phyloP scores from a whole-genome alignment of 2,329 filamentous ascomycete species.

The Fusarium cicatricum region DNA sequence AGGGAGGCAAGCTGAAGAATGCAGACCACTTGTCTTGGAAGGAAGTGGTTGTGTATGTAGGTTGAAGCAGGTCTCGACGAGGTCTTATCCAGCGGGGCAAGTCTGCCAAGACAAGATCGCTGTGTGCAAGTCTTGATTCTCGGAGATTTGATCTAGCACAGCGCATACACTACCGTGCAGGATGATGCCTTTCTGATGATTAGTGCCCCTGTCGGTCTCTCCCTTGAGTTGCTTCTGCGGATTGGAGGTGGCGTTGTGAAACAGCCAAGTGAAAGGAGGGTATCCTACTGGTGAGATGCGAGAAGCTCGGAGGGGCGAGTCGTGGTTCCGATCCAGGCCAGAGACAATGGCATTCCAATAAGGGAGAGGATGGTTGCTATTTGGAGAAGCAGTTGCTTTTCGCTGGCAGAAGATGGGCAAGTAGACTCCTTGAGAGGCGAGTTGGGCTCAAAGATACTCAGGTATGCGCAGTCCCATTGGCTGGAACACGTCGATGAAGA shows the following conservation, averaged over 20 bases:
- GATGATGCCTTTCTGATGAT: conserved; percentile 45
- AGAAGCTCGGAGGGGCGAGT: conserved; percentile 46
- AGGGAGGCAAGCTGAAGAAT: conserved; percentile 46
- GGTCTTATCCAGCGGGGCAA: conserved; percentile 48
- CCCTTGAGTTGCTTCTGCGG: conserved; percentile 47
- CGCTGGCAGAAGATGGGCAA: conserved; percentile 22
- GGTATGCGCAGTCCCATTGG: conserved; percentile 35
- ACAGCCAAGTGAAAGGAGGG: conserved; percentile 44
- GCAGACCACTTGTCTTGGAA: conserved; percentile 51
- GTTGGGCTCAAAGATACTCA: conserved; percentile 30
- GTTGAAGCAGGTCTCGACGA: conserved; percentile 51
- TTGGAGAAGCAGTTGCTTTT: conserved; percentile 27
- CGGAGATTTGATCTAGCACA: conserved; percentile 52
- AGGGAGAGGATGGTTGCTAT: conserved; percentile 43
- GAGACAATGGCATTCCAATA: conserved; percentile 52
- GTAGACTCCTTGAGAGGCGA: conserved; percentile 30
- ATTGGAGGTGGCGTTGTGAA: conserved; percentile 48
- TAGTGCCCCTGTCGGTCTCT: conserved; percentile 44
- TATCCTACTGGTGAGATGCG: conserved; percentile 47
- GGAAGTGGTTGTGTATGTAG: conserved; percentile 43
- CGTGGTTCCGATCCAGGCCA: conserved; percentile 47
- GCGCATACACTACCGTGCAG: conserved; percentile 44
- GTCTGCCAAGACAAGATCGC: conserved; percentile 43
- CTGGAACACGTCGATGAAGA: conserved; percentile 13
- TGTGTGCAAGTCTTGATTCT: conserved; percentile 42